Evolutionary conservation across 495 filamentous ascomycete genomes (phyloP), one percentile per base, ranked within the genome.

Genomic region (Penicillium lagena): DNA sequence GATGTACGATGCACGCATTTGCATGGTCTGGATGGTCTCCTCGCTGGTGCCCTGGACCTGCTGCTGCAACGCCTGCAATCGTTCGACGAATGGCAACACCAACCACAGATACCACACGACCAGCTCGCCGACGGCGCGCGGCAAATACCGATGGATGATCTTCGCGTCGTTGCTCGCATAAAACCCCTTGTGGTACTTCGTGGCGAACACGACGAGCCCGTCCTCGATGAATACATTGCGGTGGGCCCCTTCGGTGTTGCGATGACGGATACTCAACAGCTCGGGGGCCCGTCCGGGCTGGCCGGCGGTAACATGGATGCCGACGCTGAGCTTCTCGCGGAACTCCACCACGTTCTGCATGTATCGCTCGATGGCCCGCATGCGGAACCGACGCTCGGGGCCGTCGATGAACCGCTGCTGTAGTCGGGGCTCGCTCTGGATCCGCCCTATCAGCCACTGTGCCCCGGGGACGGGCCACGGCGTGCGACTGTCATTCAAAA

Each of bases 271-370:
- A 17, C 41, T 58, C 2, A 66, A 35, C 7, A 68, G 32, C 55
- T 68, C 56, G 0, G 44, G 49, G 2, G 47, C 54, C 11, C 63
- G 43, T 9, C 43, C 55, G 1, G 55, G 63, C 45, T 56, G 36
- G 14, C 64, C 51, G 7, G 34, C 45, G 2, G 45, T 45, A 13
- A 62, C 52, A 44, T 68, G 43, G 17, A 58, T 40, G 4, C 56
- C 15, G 1, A 63, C 28, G n/a, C 52, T 43, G 13, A 68, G 40
- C 30, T 45, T 35, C 46, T 60, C 49, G 13, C 45, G 42, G 46
- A 62, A 59, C 14, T 44, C 4, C 7, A 14, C 27, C 0, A 46
- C 38, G 17, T 35, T 29, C 13, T 35, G 13, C 30, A 45, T 37
- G 29, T 40, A 39, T 17, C 15, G 27, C n/a, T 32, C 9, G 17